Base-by-base conservation (phyloP, 495 filamentous ascomycete genomes). In the Talaromyces ruber region DNA sequence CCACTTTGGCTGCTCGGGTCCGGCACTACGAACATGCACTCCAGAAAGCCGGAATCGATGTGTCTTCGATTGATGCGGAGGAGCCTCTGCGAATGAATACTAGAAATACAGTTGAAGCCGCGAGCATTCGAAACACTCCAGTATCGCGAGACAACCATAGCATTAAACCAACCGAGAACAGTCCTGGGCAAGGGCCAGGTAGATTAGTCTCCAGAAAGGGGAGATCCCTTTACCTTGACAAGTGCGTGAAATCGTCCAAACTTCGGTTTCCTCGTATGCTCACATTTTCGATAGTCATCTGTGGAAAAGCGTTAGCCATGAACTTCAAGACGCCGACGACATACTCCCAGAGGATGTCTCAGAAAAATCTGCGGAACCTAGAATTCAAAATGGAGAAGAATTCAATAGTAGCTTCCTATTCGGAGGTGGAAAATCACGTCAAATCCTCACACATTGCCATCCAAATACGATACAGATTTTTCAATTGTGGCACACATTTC, bases 381-480 rank as follows among this genome's bases (percentile, higher is more conserved):
- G 34, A 24, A 51, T 29, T 4, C 64, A 71, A n/a, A 67, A 69
- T 25, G 60, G 53, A 18, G 62, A 63, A 24, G 62, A 72, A 11
- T 28, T 45, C 63, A 73, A 21, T 53, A 62, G 43, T 34, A 61
- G 57, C 22, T 59, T 74, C 52, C 66, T 76, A 7, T 58, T 72
- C 14, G 63, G 60, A 29, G 51, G 65, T 29, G 25, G 16, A 16
- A 62, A 34, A 5, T 59, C 59, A 3, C 60, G 39, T 28, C 54
- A 64, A 34, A 63, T 47, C 9, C 66, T 76, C 1, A 65, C 64
- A 11, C 59, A 63, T 50, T 68, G 85, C n/a, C 89, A 93, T 73
- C 89, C 89, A 1, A 70, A 71, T 4, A 72, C 84, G 6, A 78
- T 90, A 58, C 87, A 91, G 61, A 86, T 91, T 22, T 86, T 91